A percentile compares a stretch with the other conserved stretches of the same genome.
phyloP scores from a whole-genome alignment of 2,329 filamentous ascomycete genomes.

The Epichloe festucae region DNA sequence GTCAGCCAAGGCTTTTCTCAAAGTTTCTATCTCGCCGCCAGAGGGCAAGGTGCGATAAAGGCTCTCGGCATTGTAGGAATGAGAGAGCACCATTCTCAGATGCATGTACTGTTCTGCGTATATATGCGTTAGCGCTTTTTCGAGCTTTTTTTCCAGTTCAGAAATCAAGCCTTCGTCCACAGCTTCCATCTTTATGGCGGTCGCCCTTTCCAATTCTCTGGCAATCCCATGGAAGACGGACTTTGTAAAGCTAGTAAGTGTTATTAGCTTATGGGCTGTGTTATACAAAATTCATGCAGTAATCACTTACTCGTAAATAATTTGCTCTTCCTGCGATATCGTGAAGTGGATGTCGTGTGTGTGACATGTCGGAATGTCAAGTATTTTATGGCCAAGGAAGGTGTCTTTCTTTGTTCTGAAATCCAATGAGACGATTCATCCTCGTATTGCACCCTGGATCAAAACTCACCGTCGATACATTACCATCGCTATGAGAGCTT shows the following conservation, averaged over 20 bases:
- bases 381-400: slow-evolving; percentile 15
- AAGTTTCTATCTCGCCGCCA: background rate
- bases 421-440: background rate
- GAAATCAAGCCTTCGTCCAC: background rate
- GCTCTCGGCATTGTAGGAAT: slow-evolving; percentile 17
- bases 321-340: slow-evolving; percentile 14
- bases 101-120: background rate
- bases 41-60: slow-evolving; percentile 7
- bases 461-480: slow-evolving; percentile 18
- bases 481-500: slow-evolving; percentile 9
- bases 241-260: background rate
- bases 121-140: background rate
- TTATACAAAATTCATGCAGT: background rate
- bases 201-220: background rate
- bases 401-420: slow-evolving; percentile 15
- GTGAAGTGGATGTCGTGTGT: slow-evolving; percentile 12
- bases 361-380: slow-evolving; percentile 11
- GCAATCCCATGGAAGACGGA: background rate
- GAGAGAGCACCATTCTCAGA: slow-evolving; percentile 10
- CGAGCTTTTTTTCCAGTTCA: background rate
- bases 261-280: background rate
- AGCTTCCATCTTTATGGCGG: background rate
- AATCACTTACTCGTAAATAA: background rate
- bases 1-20: background rate
- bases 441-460: no score